phyloP scores from a whole-genome alignment of 108 stramenopile genomes.

The Pseudonitzschia multistriata region DNA sequence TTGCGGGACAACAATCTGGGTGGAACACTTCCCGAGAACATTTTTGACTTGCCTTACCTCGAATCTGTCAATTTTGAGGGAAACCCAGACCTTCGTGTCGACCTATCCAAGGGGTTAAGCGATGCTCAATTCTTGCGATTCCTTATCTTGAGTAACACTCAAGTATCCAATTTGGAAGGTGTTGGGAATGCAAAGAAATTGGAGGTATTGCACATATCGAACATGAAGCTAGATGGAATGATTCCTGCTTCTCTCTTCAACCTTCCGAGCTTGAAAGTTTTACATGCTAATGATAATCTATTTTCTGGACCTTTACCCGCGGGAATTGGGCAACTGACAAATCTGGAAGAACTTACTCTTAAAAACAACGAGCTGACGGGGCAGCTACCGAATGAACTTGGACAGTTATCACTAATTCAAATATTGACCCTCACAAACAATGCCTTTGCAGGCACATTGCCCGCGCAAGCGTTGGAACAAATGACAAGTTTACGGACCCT shows the following conservation, averaged over 20 bases:
- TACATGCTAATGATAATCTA: constrained; percentile 50
- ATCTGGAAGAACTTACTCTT: constrained; percentile 50
- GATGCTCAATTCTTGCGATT: constrained; percentile 55
- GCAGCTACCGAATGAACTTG: constrained; percentile 24
- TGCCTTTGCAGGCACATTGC: constrained; percentile 25
- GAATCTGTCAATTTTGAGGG: constrained; percentile 48
- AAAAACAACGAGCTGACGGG: constrained; percentile 50
- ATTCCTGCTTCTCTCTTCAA: constrained; percentile 51
- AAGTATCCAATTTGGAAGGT: constrained; percentile 17
- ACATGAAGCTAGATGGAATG: constrained; percentile 44
- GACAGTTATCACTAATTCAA: constrained; percentile 18
- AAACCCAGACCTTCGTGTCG: constrained; percentile 48
- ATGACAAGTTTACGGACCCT: constrained; percentile 29
- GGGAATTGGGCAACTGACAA: constrained; percentile 40
- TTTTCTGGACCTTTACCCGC: constrained; percentile 57
- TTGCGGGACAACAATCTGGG: constrained; percentile 58
- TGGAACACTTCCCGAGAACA: constrained; percentile 59
- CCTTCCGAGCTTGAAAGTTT: constrained; percentile 48
- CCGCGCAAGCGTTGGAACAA: constrained; percentile 17
- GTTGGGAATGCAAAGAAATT: constrained; percentile 39
- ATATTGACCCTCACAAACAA: constrained; percentile 7
- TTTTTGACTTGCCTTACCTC: constrained; percentile 57
- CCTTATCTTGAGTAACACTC: constrained; percentile 39
- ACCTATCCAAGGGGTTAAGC: constrained; percentile 49
- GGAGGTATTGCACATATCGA: constrained; percentile 49